A percentile compares a stretch with the other conserved stretches of the same genome.
Evolutionary conservation across 1,284 basidiomycete species (phyloP).

Genomic region (Papiliotrema nemorosa): DNA sequence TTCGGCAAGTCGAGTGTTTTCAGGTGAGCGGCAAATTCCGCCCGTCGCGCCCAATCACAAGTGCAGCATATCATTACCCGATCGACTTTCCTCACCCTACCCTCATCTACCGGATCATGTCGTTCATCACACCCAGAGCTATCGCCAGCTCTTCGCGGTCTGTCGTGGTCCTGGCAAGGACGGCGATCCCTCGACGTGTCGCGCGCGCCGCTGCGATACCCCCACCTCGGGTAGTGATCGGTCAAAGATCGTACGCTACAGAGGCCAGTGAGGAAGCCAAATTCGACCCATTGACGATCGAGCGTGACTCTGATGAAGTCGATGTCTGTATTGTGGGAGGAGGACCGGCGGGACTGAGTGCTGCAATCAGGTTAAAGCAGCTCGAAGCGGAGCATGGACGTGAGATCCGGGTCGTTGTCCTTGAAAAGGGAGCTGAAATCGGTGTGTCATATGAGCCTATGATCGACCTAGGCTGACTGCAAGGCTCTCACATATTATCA

Average conservation of each 20-base stretch:
- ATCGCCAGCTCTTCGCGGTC: too few relatives aligned
- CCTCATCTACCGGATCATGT: too few relatives aligned
- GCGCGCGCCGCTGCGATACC: too few relatives aligned
- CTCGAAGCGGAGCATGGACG: slow-evolving; percentile 73
- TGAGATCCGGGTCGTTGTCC: slow-evolving; percentile 83
- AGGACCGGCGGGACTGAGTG: slow-evolving; percentile 90
- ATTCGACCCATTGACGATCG: slow-evolving; percentile 53
- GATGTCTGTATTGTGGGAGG: slow-evolving; percentile 97
- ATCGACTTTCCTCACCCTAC: too few relatives aligned
- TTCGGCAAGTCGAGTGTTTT: too few relatives aligned
- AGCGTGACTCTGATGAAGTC: slow-evolving; percentile 79
- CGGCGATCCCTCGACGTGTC: too few relatives aligned
- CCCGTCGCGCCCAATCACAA: too few relatives aligned
- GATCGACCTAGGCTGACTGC: slow-evolving; percentile 1
- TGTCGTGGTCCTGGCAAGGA: too few relatives aligned
- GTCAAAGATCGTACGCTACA: slow-evolving; percentile 22
- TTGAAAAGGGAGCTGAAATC: slow-evolving; percentile 92
- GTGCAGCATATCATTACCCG: too few relatives aligned
- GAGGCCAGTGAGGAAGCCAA: slow-evolving; percentile 26
- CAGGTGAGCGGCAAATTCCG: too few relatives aligned
- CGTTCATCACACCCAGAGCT: too few relatives aligned
- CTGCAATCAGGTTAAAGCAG: slow-evolving; percentile 95
- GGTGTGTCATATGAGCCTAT: slow-evolving; percentile 57
- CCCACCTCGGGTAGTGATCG: too few relatives aligned
- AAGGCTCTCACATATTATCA: slow-evolving; percentile 91